Conservation (phyloP, 345 rosid species). For the Eucalyptus marginata region DNA sequence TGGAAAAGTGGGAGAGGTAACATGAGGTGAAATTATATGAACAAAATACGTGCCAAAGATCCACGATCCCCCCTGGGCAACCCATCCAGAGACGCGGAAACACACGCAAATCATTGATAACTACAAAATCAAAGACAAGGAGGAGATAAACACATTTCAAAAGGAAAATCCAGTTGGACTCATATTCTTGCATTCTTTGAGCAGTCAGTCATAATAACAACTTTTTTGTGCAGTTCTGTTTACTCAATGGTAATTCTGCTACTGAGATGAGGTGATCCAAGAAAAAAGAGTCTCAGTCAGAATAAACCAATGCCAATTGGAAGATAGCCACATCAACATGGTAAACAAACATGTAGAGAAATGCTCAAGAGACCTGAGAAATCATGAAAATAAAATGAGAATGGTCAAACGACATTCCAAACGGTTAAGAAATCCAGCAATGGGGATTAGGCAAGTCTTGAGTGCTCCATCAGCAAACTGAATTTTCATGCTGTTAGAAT, state of each 20-base stretch:
- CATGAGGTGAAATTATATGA: neutral
- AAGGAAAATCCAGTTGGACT: neutral
- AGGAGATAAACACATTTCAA: neutral
- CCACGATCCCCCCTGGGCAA: neutral
- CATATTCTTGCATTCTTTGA: neutral
- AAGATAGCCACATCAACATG: neutral
- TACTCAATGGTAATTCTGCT: neutral
- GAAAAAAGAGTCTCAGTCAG: neutral
- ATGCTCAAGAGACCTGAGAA: too few species aligned
- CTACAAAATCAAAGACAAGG: neutral
- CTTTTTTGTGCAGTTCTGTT: neutral
- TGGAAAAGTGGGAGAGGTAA: neutral
- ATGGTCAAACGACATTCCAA: conserved; percentile 27
- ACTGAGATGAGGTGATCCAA: neutral
- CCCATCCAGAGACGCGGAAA: neutral
- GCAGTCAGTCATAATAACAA: neutral
- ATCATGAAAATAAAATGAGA: neutral
- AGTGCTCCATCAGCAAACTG: conserved; percentile 63
- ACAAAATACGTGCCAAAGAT: neutral
- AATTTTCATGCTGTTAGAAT: conserved; percentile 90
- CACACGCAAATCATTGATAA: neutral
- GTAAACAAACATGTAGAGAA: neutral
- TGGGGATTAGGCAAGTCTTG: conserved; percentile 74
- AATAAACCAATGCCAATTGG: neutral
- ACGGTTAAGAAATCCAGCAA: conserved; percentile 90